Conservation (phyloP, 371 early-diverging fungal genomes). For the Smittium mucronatum region DNA sequence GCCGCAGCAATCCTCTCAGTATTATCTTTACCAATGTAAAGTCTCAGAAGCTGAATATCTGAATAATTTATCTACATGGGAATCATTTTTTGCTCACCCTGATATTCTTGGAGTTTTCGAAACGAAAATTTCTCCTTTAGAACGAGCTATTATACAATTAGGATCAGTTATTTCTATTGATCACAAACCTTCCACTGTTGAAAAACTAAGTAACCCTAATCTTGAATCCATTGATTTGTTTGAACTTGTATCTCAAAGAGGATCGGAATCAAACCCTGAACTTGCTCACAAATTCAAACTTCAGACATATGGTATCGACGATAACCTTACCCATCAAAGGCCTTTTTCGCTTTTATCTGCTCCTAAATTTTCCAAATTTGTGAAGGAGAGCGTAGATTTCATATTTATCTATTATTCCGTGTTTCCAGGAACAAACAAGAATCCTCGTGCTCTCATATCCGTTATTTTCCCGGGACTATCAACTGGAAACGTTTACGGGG, state of each 20-base stretch:
- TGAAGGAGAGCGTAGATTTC: not conserved
- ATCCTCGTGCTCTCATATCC: not conserved
- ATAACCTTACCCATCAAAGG: not conserved
- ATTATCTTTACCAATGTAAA: conserved; percentile 59
- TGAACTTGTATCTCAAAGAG: not conserved
- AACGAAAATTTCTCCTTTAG: conserved; percentile 61
- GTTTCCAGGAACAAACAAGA: not conserved
- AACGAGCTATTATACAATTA: conserved; percentile 64
- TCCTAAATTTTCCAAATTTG: not conserved
- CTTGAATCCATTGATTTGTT: not conserved
- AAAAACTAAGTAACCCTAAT: not conserved
- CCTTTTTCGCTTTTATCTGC: not conserved
- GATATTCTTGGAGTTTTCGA: conserved; percentile 89
- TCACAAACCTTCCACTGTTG: not conserved
- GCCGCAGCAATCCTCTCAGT: too few relatives aligned
- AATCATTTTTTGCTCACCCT: conserved; percentile 69
- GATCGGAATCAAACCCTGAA: not conserved
- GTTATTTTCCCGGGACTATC: not conserved
- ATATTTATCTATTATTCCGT: conserved; percentile 4
- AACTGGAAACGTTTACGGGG: conserved; percentile 4
- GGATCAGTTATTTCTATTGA: conserved; percentile 34
- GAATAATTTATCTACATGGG: conserved; percentile 51
- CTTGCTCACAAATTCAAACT: not conserved
- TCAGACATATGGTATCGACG: not conserved
- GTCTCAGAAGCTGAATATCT: conserved; percentile 69